phyloP scores from a whole-genome alignment of 192 early-diverging fungal species.

The Umbelopsis ramanniana region DNA sequence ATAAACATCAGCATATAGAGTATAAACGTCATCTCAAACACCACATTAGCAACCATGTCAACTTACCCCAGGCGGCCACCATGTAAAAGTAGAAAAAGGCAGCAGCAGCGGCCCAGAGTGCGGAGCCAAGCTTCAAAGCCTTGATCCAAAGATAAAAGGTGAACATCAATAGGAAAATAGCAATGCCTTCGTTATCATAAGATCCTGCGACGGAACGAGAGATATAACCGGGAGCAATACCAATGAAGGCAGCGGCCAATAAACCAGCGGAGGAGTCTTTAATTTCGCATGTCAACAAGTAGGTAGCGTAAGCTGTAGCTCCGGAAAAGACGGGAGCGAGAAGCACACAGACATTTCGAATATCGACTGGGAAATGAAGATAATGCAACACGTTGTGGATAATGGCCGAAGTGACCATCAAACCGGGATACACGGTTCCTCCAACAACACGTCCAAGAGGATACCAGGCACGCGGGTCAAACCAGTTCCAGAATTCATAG shows the following conservation, averaged over 20 bases:
- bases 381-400: slow-evolving; percentile 94
- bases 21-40: not conserved
- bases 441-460: slow-evolving; percentile 98
- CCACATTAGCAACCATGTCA: not conserved
- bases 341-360: slow-evolving; percentile 98
- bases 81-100: slow-evolving; percentile 99
- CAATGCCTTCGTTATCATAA: slow-evolving; percentile 99
- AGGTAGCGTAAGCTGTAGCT: slow-evolving; percentile 94
- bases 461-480: slow-evolving; percentile 98
- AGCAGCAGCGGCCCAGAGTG: slow-evolving; percentile 82
- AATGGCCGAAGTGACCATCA: slow-evolving; percentile 97
- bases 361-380: slow-evolving; percentile 96
- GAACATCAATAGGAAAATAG: slow-evolving; percentile 97
- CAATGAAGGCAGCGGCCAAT: slow-evolving; percentile 97
- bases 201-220: slow-evolving; percentile 99
- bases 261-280: slow-evolving; percentile 92
- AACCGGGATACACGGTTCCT: slow-evolving; percentile 98
- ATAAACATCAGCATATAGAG: no score
- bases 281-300: slow-evolving; percentile 90
- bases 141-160: slow-evolving; percentile 99
- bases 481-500: slow-evolving; percentile 99
- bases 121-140: slow-evolving; percentile 92
- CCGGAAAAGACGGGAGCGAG: slow-evolving; percentile 96
- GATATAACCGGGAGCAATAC: slow-evolving; percentile 98
- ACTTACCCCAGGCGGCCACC: slow-evolving; percentile 96